Conservation (phyloP, 805 yeast genomes). For the Suhomyces canberraensis region DNA sequence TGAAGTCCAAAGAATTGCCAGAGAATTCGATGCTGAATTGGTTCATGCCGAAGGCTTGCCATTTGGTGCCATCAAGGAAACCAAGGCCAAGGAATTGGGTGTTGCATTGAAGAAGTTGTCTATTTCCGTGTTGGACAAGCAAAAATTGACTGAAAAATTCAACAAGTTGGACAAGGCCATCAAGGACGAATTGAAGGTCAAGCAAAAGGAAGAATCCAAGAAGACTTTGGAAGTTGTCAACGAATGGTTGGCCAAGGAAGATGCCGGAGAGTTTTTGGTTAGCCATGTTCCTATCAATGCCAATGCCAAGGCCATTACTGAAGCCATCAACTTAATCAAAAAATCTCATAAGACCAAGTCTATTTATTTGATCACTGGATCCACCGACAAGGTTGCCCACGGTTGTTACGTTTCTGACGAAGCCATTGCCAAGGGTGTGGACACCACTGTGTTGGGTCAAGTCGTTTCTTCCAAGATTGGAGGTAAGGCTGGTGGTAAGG, state of each 20-base stretch:
- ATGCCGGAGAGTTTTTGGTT: constrained; percentile 57
- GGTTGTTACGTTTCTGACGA: constrained; percentile 84
- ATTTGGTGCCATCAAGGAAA: constrained; percentile 77
- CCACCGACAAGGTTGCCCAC: constrained; percentile 78
- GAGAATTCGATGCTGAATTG: constrained; percentile 62
- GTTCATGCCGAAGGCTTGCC: constrained; percentile 59
- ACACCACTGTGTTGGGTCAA: constrained; percentile 72
- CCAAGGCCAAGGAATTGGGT: constrained; percentile 76
- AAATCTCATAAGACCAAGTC: constrained; percentile 71
- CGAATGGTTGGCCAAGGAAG: constrained; percentile 53
- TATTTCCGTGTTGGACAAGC: constrained; percentile 79
- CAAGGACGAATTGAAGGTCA: constrained; percentile 82
- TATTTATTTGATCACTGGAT: constrained; percentile 76
- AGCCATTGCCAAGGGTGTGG: constrained; percentile 65
- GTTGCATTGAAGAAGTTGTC: constrained; percentile 78
- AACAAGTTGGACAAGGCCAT: constrained; percentile 77
- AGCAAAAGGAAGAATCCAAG: constrained; percentile 85
- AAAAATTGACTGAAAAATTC: constrained; percentile 69
- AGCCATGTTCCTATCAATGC: constrained; percentile 67
- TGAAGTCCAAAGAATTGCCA: constrained; percentile 83
- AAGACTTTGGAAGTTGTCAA: constrained; percentile 75
- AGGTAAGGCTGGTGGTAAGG: constrained; percentile 99
- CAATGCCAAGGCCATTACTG: constrained; percentile 91
- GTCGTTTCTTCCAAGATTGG: constrained; percentile 75
- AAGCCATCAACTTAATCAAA: constrained; percentile 82